Base-by-base conservation (phyloP, 2,329 filamentous ascomycete species). In the Aspergillus luchuensis region DNA sequence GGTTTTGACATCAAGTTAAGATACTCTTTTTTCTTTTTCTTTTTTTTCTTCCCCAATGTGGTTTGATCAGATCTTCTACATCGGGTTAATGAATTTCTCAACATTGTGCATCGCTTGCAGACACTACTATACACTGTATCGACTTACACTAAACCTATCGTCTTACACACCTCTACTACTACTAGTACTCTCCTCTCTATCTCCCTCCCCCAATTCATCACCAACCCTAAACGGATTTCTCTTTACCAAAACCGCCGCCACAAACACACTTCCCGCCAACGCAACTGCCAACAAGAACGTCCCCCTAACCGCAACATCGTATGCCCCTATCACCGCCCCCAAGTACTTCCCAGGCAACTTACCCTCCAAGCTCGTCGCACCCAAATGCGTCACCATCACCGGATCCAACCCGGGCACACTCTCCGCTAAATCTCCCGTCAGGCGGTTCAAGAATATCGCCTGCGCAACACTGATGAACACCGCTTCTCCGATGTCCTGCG, bases 391-490 rank as follows among this genome's bases (percentile, higher is more conserved):
- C 30, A 53, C 50, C 23, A n/a, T 8, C 8, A 13, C 3, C 17
- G 33, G 33, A 25, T 53, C 13, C 11, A 53, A 4, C 1, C 21
- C 50, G 2, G 50, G 50, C 1, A 30, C 50, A 5, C 1, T 39
- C 30, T 6, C 19, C 2, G 10, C 23, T 4, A 53, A 19, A 10
- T 10, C 4, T 1, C 11, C 5, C 1, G 19, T 39, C 11, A 53
- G 3, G 0, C 50, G 50, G 11, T 13, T 17, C 13, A 53, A 8
- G 19, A 39, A 53, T 3, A 53, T n/a, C 0, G 50, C 50, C 6
- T 53, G 50, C 11, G 50, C 50, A 1, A 53, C 21, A 39, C 50
- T 53, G 19, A 53, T 53, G 19, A 53, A 53, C 7, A 39, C 50
- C 2, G 50, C 50, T 39, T 53, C 50, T 8, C 33, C 50, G 30